Evolutionary conservation across 306 rosid genomes (phyloP), one percentile per base, ranked within the genome.

Genomic region (Cucurbita ficifolia): DNA sequence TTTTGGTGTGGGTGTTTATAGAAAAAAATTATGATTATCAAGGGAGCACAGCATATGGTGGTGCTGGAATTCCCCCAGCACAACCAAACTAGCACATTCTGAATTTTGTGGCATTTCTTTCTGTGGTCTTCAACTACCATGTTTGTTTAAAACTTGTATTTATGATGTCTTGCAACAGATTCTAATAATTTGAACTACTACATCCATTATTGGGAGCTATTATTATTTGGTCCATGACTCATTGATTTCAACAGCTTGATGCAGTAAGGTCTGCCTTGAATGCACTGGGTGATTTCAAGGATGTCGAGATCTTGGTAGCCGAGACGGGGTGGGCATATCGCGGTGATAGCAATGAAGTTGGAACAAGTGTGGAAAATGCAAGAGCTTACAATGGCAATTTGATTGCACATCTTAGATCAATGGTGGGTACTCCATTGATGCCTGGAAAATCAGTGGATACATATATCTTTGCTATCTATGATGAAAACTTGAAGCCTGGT

Each of bases 311-410:
- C 67, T 78, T 84, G 83, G 88, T 94, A 43, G 95, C 97, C 4
- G 99, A 94, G 83, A 94, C 99, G 5, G 99, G 99, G 33, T 94
- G 99, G 96, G 89, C 99, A 6, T 87, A 90, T 60, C 50, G 61
- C 1, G 99, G 99, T 12, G 99, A 89, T 78, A 77, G 69, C 83
- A 88, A 79, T 52, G 92, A 94, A 82, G 83, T 77, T 1, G 99
- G 95, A 48, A 79, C 96, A 0, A 74, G 88, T 65, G 67, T 86
- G 33, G 97, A 91, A 72, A 94, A 91, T 75, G 97, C 97, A n/a
- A 89, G 75, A 77, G 92, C 96, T 76, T 94, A 89, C 36, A 94
- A 89, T 75, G 96, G 96, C 21, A 94, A 94, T 79, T 80, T 94
- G 68, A 91, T 94, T 69, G 72, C 81, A 17, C 99, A 91, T 70